A percentile compares a stretch with the other conserved stretches of the same genome.
Evolutionary conservation across 164 flowering plant species (phyloP).

Genomic region (Magnolia officinalis): DNA sequence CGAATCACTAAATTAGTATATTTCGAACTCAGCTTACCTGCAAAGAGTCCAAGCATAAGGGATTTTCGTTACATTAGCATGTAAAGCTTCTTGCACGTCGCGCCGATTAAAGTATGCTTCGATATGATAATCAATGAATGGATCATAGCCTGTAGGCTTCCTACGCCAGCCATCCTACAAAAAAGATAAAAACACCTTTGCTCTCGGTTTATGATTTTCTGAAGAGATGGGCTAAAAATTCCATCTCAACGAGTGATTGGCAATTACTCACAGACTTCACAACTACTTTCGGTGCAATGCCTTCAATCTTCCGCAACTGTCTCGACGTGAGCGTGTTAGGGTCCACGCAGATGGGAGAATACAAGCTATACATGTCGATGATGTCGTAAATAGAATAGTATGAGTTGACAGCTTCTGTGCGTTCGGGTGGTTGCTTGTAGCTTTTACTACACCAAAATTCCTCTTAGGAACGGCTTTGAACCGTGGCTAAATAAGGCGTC

Average conservation of each 20-base stretch:
- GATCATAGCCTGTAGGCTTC: slow-evolving; percentile 10
- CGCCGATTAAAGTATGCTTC: slow-evolving; percentile 57
- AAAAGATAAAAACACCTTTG: background rate
- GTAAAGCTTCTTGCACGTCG: slow-evolving; percentile 79
- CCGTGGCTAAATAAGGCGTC: too few species aligned
- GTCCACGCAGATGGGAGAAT: slow-evolving; percentile 47
- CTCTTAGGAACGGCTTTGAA: too few species aligned
- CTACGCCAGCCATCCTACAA: slow-evolving; percentile 1
- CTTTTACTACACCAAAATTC: too few species aligned
- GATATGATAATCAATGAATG: slow-evolving; percentile 36
- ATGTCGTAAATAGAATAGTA: slow-evolving; percentile 47
- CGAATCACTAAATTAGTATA: background rate
- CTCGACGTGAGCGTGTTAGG: slow-evolving; percentile 19
- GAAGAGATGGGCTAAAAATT: background rate
- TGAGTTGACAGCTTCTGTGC: slow-evolving; percentile 30
- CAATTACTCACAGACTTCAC: slow-evolving; percentile 43
- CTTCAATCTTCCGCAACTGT: slow-evolving; percentile 40
- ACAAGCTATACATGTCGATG: slow-evolving; percentile 80
- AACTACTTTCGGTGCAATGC: slow-evolving; percentile 41
- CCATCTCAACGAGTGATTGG: background rate
- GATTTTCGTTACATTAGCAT: slow-evolving; percentile 71
- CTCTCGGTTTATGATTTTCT: background rate
- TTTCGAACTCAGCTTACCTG: slow-evolving; percentile 39
- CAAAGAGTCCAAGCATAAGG: slow-evolving; percentile 66
- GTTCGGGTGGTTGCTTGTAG: slow-evolving; percentile 6